Percentiles rank a stretch among this genome's conserved stretches.
Evolutionary conservation across 2,329 filamentous ascomycete genomes (phyloP).

Genomic region (Fonsecaea pedrosoi): DNA sequence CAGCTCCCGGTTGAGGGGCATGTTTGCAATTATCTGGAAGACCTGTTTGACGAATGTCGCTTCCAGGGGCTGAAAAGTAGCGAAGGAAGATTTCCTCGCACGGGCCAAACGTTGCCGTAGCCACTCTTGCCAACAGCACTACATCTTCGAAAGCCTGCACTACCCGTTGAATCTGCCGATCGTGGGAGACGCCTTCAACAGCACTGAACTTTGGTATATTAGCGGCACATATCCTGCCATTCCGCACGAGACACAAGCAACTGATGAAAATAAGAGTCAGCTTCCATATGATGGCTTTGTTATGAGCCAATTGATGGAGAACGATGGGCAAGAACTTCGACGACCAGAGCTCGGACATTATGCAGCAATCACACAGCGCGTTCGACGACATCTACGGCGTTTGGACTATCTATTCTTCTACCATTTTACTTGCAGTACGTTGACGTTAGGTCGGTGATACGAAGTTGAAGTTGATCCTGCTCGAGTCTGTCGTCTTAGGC

Average conservation of each 20-base stretch:
- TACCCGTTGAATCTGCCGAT: slow-evolving; percentile 7
- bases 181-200: neutral
- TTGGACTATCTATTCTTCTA: neutral
- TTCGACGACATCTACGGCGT: no score
- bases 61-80: slow-evolving; percentile 14
- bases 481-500: no score
- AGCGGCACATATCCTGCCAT: neutral
- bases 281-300: neutral
- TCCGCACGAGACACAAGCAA: neutral
- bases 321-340: neutral
- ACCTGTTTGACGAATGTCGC: slow-evolving; percentile 18
- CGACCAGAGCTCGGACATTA: neutral
- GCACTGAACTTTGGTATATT: slow-evolving; percentile 4
- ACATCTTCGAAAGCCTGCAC: slow-evolving; percentile 22
- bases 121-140: slow-evolving; percentile 16
- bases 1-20: neutral
- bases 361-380: neutral
- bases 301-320: neutral
- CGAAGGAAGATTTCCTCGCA: slow-evolving; percentile 19
- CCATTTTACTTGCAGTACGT: neutral
- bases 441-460: neutral
- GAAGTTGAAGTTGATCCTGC: neutral
- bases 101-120: slow-evolving; percentile 7
- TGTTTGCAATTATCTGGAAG: slow-evolving; percentile 22
- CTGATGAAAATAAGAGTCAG: neutral